These are phyloP conservation scores for Calonectria montana DNA, from an alignment of 2,329 filamentous ascomycete species.

Conservation along the genomic window DNA sequence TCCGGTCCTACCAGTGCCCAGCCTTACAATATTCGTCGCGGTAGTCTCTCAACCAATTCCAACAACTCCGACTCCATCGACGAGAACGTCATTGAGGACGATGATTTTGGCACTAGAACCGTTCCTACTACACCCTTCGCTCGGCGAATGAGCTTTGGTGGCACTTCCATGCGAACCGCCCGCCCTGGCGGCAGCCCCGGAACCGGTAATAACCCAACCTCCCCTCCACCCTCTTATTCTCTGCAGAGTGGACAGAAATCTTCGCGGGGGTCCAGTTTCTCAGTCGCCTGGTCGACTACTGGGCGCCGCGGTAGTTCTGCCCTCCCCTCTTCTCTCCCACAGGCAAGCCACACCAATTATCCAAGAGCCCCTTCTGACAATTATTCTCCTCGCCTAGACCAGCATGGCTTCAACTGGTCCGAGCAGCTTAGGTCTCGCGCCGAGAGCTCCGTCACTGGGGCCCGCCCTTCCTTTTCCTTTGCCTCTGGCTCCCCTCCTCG, in stretches of 20 bases:
- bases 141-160: slow-evolving; percentile 90
- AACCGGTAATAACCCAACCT: slow-evolving; percentile 68
- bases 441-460: slow-evolving; percentile 77
- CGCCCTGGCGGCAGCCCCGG: slow-evolving; percentile 69
- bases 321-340: slow-evolving; percentile 50
- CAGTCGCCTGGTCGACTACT: slow-evolving; percentile 48
- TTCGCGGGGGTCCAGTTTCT: slow-evolving; percentile 45
- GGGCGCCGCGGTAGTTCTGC: slow-evolving; percentile 52
- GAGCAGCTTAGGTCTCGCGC: slow-evolving; percentile 94
- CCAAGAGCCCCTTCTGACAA: slow-evolving; percentile 74
- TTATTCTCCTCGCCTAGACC: slow-evolving; percentile 74
- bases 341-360: slow-evolving; percentile 70
- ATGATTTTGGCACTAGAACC: slow-evolving; percentile 66
- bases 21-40: slow-evolving; percentile 67
- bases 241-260: slow-evolving; percentile 47
- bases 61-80: slow-evolving; percentile 72
- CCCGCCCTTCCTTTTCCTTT: slow-evolving; percentile 70
- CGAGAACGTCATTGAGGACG: slow-evolving; percentile 79
- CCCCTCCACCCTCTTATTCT: slow-evolving; percentile 50
- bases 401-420: slow-evolving; percentile 92
- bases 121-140: slow-evolving; percentile 80
- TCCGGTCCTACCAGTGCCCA: slow-evolving; percentile 70
- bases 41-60: slow-evolving; percentile 75
- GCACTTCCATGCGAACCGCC: slow-evolving; percentile 74
- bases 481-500: slow-evolving; percentile 56